Evolutionary conservation across 140 eudicot species (phyloP).

Genomic region (Ambrosia hybrid): DNA sequence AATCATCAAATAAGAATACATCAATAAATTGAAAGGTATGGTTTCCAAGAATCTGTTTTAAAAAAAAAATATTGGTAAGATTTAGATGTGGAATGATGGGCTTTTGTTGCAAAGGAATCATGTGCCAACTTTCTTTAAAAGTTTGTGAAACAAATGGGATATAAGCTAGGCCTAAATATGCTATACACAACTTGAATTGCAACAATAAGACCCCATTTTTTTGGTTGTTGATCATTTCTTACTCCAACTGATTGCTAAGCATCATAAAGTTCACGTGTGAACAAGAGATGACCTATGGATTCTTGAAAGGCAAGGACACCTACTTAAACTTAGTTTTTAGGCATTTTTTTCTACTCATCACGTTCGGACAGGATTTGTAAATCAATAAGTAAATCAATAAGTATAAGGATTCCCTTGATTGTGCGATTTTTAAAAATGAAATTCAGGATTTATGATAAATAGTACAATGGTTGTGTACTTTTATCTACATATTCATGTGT

Average conservation of each 20-base stretch:
- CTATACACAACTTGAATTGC: conserved; percentile 26
- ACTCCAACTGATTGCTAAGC: conserved; percentile 6
- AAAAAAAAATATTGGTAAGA: conserved; percentile 29
- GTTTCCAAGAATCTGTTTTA: conserved; percentile 1
- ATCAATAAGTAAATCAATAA: no score
- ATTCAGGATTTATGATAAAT: no score
- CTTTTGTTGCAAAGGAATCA: conserved; percentile 46
- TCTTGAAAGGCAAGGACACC: neutral
- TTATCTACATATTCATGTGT: no score
- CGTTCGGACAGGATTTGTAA: no score
- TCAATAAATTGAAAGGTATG: conserved; percentile 17
- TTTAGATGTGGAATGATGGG: conserved; percentile 38
- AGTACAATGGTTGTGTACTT: no score
- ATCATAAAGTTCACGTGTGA: conserved; percentile 3
- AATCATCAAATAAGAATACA: neutral
- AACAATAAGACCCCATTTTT: neutral
- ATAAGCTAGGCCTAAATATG: conserved; percentile 36
- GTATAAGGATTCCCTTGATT: no score
- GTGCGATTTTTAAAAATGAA: no score
- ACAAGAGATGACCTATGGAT: neutral
- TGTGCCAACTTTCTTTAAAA: conserved; percentile 37
- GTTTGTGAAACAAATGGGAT: conserved; percentile 30
- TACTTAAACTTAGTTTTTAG: neutral
- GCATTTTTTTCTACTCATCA: no score
- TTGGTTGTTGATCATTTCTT: conserved; percentile 4